phyloP scores from a whole-genome alignment of 495 filamentous ascomycete species.

The Copromyces sp. region DNA sequence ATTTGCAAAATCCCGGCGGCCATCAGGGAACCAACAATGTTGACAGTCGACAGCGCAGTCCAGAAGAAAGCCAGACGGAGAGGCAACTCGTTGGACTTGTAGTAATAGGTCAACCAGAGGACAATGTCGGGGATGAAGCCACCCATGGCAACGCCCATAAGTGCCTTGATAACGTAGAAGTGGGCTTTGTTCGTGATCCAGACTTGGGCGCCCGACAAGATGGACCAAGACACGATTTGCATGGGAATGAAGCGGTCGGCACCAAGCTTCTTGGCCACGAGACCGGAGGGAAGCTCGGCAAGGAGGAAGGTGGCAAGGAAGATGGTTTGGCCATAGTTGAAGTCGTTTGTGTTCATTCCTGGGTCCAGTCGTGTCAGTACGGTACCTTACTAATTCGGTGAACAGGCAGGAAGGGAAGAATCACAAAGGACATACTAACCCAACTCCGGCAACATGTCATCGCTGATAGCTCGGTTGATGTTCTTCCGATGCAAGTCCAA shows the following conservation, averaged over 20 bases:
- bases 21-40: constrained; percentile 40
- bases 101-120: constrained; percentile 45
- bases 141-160: constrained; percentile 39
- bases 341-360: constrained; percentile 39
- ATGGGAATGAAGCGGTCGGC: constrained; percentile 39
- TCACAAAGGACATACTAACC: constrained; percentile 9
- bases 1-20: constrained; percentile 42
- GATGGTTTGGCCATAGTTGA: constrained; percentile 35
- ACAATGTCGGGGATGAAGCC: constrained; percentile 43
- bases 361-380: background rate
- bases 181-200: constrained; percentile 24
- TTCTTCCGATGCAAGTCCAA: constrained; percentile 36
- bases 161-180: constrained; percentile 33
- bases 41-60: constrained; percentile 33
- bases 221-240: constrained; percentile 36
- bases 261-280: constrained; percentile 40
- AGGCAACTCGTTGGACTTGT: constrained; percentile 41
- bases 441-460: constrained; percentile 30
- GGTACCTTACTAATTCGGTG: background rate
- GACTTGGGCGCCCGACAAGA: constrained; percentile 30
- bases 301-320: constrained; percentile 37
- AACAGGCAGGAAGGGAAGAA: background rate
- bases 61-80: constrained; percentile 43
- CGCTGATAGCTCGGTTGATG: constrained; percentile 36
- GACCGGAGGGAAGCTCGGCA: constrained; percentile 37